Base-by-base conservation (phyloP, 2,329 filamentous ascomycete genomes). In the Ceratocystis lukuohia region DNA sequence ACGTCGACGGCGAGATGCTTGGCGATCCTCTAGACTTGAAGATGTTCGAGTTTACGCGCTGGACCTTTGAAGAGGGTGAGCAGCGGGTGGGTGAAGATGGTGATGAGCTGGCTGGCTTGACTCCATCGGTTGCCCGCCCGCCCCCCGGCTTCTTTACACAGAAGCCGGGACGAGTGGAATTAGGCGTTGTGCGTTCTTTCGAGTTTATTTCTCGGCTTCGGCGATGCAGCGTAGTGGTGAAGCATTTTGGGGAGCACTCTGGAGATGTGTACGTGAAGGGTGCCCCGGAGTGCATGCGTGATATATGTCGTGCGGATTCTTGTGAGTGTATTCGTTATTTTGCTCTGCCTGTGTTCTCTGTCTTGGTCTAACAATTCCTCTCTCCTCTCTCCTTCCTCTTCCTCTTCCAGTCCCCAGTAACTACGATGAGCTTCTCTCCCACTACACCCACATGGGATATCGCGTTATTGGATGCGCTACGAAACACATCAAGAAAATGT, bases 21-120 rank as follows among this genome's bases (percentile, higher is more conserved):
- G 94, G 94, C 0, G 94, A 99, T 72, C 94, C 95, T 3, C 80
- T 99, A 1, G 94, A 99, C 74, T 80, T 96, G 67, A 97, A 97
- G 74, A 99, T 99, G 94, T 99, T 99, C 73, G 88, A 96, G 70
- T 99, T 96, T 71, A 97, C 94, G 0, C 83, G 84, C 5, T 99
- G 94, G 94, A 83, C 84, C 2, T 99, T 90, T 71, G 89, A 96
- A 74, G 94, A 99, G 77, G 91, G 91, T 1, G 86, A 86, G 59
- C 86, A 92, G 70, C 82, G 81, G 33, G 83, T 84, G 64, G 84
- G 84, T 64, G 80, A 80, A 53, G 85, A 88, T 62, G 87, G 90
- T 22, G 89, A 93, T 61, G 88, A 92, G 67, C 87, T 87, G 71
- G 80, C 82, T 3, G 86, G 87, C 6, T 81, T 96, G 46, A 87